These are phyloP conservation scores for Melampsora americana DNA, from an alignment of 1,284 basidiomycete species.

Conservation along the genomic window DNA sequence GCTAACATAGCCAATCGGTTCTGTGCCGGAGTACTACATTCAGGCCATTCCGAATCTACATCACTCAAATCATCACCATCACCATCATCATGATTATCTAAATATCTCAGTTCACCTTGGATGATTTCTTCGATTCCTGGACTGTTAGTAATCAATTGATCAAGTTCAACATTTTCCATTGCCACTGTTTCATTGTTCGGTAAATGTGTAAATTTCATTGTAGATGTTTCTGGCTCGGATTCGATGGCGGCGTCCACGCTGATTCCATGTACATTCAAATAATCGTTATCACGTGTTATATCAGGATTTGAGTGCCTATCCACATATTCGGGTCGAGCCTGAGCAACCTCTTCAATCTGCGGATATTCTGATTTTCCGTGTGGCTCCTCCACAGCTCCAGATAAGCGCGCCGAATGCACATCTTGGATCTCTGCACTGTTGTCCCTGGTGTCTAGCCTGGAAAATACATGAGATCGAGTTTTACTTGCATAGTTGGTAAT, in stretches of 20 bases:
- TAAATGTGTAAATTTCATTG: background rate
- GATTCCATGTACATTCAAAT: no score
- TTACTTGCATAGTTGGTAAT: background rate
- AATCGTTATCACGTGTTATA: no score
- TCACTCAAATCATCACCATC: slow-evolving; percentile 2
- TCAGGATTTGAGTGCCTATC: no score
- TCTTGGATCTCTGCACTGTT: background rate
- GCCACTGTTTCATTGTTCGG: background rate
- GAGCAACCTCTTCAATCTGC: no score
- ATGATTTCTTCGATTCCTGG: background rate
- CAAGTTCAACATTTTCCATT: background rate
- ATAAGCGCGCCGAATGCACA: background rate
- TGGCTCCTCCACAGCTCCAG: background rate
- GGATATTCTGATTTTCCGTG: background rate
- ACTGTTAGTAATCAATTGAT: slow-evolving; percentile 5
- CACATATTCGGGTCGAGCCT: no score
- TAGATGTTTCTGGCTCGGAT: background rate
- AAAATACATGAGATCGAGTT: slow-evolving; percentile 3
- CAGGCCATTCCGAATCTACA: slow-evolving; percentile 24
- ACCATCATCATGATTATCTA: no score
- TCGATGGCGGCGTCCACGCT: background rate
- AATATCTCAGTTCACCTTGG: no score
- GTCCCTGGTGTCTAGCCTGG: background rate
- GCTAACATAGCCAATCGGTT: no score
- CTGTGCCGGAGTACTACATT: background rate